A percentile compares a stretch with the other conserved stretches of the same genome.
Conservation (phyloP, 805 yeast species). For the Debaryomyces castellii region DNA sequence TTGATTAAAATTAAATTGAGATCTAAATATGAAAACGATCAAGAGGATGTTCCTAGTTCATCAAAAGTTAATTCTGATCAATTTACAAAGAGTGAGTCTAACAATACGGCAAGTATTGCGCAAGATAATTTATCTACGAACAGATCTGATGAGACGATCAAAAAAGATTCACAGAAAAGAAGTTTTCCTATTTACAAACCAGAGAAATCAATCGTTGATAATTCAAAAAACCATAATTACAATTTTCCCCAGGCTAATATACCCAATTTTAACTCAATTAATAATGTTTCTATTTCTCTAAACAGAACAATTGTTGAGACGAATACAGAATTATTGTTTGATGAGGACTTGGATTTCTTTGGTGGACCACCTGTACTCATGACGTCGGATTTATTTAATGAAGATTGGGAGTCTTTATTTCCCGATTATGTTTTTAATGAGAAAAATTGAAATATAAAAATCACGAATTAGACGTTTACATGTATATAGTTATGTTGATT, state of each 20-base stretch:
- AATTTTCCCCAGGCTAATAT: not conserved
- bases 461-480: not conserved
- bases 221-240: not conserved
- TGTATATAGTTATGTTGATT: not conserved
- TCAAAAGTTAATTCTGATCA: not conserved
- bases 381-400: conserved; percentile 48
- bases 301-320: conserved; percentile 10
- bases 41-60: not conserved
- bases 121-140: not conserved
- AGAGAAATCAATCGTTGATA: not conserved
- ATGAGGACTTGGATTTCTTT: conserved; percentile 36
- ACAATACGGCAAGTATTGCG: not conserved
- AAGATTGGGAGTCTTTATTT: conserved; percentile 51
- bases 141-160: not conserved
- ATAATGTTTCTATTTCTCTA: not conserved
- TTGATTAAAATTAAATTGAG: conserved; percentile 37
- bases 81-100: not conserved
- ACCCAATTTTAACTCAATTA: not conserved
- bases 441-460: conserved; percentile 7
- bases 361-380: conserved; percentile 55
- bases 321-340: conserved; percentile 20
- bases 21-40: conserved; percentile 5
- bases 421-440: conserved; percentile 43
- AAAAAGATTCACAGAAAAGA: not conserved
- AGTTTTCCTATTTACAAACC: not conserved